Conservation (phyloP, 2,329 filamentous ascomycete genomes). For the Periconia sp. region DNA sequence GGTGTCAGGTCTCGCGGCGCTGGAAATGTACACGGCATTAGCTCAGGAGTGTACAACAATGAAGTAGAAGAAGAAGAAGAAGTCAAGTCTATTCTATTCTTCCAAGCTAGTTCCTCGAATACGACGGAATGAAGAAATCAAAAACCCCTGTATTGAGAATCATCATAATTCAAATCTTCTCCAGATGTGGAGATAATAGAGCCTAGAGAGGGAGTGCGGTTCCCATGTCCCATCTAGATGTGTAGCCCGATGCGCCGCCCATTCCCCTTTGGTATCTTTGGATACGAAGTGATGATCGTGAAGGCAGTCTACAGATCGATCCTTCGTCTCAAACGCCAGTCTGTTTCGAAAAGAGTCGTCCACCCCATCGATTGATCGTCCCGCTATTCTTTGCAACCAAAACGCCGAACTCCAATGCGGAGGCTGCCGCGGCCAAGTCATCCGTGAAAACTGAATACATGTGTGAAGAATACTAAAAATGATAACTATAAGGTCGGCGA, state of each 20-base stretch:
- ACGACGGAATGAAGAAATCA: neutral
- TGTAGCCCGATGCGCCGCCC: neutral
- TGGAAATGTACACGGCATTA: too few relatives aligned
- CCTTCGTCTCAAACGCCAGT: neutral
- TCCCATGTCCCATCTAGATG: too few relatives aligned
- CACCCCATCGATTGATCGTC: neutral
- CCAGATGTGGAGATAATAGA: neutral
- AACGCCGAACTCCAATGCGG: neutral
- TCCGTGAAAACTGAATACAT: neutral
- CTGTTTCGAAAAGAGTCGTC: neutral
- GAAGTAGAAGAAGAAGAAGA: too few relatives aligned
- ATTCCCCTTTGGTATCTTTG: neutral
- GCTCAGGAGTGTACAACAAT: too few relatives aligned
- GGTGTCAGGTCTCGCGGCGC: too few relatives aligned
- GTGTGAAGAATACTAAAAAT: constrained; percentile 2
- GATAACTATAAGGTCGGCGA: neutral
- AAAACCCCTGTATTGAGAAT: neutral
- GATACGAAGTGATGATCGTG: neutral
- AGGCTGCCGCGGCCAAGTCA: neutral
- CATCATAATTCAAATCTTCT: neutral
- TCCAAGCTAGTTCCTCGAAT: neutral
- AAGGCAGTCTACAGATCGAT: neutral
- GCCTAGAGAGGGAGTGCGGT: neutral
- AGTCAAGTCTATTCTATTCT: too few relatives aligned
- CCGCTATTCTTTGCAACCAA: neutral